Conservation (phyloP, 441 rosid species). For the Omphalea diandra region DNA sequence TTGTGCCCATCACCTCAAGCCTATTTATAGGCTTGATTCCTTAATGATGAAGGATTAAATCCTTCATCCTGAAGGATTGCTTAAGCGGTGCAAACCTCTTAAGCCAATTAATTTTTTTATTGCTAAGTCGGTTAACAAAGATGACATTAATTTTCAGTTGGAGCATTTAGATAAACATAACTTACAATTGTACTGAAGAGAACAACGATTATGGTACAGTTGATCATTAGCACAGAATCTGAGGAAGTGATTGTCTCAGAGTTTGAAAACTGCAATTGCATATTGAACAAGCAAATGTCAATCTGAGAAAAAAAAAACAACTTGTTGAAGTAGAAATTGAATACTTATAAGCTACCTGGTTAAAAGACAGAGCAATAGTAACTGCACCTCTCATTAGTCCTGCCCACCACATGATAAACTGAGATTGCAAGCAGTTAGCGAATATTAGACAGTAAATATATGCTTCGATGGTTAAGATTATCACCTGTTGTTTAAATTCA, state of each 20-base stretch:
- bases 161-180: background rate
- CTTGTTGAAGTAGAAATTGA: background rate
- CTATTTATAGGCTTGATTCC: too few relatives aligned
- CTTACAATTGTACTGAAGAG: conserved; percentile 68
- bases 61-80: too few relatives aligned
- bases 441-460: conserved; percentile 1
- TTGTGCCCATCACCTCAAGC: too few relatives aligned
- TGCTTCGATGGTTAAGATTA: background rate
- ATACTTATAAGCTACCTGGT: conserved; percentile 30
- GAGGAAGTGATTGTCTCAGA: background rate
- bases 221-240: conserved; percentile 49
- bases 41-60: too few relatives aligned
- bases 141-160: background rate
- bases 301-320: conserved; percentile 18
- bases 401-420: conserved; percentile 79
- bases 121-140: too few relatives aligned
- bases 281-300: conserved; percentile 1
- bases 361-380: conserved; percentile 63
- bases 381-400: conserved; percentile 82
- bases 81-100: too few relatives aligned
- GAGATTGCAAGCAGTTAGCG: conserved; percentile 31
- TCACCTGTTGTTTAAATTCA: conserved; percentile 53
- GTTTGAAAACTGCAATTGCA: conserved; percentile 47
- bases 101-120: too few relatives aligned
- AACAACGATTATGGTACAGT: conserved; percentile 58